Evolutionary conservation across 179 eudicot species (phyloP), one percentile per base, ranked within the genome.

Genomic region (Gypsophila paniculata): DNA sequence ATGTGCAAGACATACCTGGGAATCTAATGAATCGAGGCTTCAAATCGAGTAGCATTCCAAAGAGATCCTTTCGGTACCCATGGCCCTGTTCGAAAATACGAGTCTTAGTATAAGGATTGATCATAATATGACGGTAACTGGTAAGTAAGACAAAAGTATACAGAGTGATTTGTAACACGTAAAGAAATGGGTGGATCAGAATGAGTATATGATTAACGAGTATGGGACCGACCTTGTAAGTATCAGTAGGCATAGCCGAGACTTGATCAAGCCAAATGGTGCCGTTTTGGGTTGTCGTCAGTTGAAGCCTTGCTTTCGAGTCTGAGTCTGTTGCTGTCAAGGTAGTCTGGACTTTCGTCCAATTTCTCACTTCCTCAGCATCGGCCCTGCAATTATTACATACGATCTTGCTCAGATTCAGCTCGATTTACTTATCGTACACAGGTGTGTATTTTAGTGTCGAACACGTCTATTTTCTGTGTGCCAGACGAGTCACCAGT

Each of bases 241-340:
- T 91, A 67, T 88, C 86, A 17, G 75, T 68, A 21, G 96, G 97
- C 90, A 90, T 90, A 49, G 79, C 84, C 17, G 97, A 91, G 1
- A 91, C 88, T 87, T 91, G 97, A 75, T 90, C 96, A 67, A 91
- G 83, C 97, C 97, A 91, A 46, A 90, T 76, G 48, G 84, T 86
- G 68, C 91, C 91, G 62, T 80, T 84, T 70, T 63, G 80, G 65
- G 54, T 79, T 5, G 97, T 84, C 6, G 90, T 91, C 49, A 92
- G 72, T 32, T 88, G 92, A 72, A 90, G 82, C 68, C 94, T 87
- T 38, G 89, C 75, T 8, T 75, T 82, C 59, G 69, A 54, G 64
- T 82, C 63, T 18, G 89, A 82, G 12, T 48, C 83, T 51, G 62
- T 82, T n/a, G 96, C 89, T 81, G 71, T 60, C 68, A 92, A 70